These are phyloP conservation scores for Botryosphaeria dothidea DNA, from an alignment of 2,329 filamentous ascomycete species.

Conservation along the genomic window DNA sequence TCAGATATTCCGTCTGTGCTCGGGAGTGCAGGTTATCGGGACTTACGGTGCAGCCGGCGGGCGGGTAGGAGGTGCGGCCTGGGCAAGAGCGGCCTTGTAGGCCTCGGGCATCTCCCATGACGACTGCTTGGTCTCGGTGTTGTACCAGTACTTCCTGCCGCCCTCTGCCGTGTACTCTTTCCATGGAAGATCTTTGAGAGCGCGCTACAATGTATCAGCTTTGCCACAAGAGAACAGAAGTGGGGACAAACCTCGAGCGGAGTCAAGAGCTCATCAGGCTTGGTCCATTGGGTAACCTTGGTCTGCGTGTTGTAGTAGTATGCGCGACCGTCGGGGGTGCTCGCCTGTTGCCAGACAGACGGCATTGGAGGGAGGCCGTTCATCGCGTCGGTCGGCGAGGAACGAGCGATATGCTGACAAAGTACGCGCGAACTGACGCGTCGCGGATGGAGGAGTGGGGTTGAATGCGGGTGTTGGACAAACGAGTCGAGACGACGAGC, in stretches of 20 bases:
- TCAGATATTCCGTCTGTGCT: background rate
- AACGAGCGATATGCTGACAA: background rate
- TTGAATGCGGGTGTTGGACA: background rate
- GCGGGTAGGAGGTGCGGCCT: slow-evolving; percentile 43
- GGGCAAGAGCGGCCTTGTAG: slow-evolving; percentile 73
- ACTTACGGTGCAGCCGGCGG: slow-evolving; percentile 49
- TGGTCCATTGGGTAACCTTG: slow-evolving; percentile 90
- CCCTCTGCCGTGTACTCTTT: slow-evolving; percentile 87
- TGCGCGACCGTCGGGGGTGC: slow-evolving; percentile 75
- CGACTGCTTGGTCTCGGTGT: slow-evolving; percentile 87
- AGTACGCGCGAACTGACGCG: background rate
- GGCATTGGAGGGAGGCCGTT: slow-evolving; percentile 56
- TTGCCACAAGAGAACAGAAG: slow-evolving; percentile 19
- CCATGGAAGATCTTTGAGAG: slow-evolving; percentile 82
- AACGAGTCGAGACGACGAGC: background rate
- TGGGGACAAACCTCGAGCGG: slow-evolving; percentile 66
- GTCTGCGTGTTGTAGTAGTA: slow-evolving; percentile 92
- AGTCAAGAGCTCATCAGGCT: slow-evolving; percentile 86
- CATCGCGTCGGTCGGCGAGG: slow-evolving; percentile 49
- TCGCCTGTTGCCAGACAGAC: slow-evolving; percentile 77
- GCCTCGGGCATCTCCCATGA: slow-evolving; percentile 91
- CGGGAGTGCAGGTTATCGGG: slow-evolving; percentile 29
- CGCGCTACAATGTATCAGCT: slow-evolving; percentile 59
- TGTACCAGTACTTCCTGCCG: slow-evolving; percentile 91
- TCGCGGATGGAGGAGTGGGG: background rate